Evolutionary conservation across 768 basidiomycete genomes (phyloP).

Genomic region (Coprinopsis cinerea): DNA sequence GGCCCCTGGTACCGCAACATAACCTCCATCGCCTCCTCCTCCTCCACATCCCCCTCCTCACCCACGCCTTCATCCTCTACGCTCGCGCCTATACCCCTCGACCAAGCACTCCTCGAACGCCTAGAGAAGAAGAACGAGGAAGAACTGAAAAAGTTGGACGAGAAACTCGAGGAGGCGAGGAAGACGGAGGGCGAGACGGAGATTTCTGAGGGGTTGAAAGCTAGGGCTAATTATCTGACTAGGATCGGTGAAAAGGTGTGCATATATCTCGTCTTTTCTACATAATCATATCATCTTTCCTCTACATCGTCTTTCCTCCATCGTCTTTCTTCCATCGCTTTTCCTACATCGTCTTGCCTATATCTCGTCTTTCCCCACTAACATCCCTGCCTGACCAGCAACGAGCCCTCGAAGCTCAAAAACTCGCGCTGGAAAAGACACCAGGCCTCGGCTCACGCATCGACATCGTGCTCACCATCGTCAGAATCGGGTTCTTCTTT

Average conservation of each 20-base stretch:
- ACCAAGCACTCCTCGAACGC: constrained; percentile 44
- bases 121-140: constrained; percentile 69
- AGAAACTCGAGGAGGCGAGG: constrained; percentile 76
- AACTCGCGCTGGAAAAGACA: constrained; percentile 83
- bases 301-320: too few relatives aligned
- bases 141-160: constrained; percentile 70
- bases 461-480: constrained; percentile 84
- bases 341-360: too few relatives aligned
- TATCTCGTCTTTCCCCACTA: too few relatives aligned
- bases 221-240: constrained; percentile 79
- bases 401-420: constrained; percentile 72
- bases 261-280: not conserved
- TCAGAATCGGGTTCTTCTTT: constrained; percentile 89
- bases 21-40: constrained; percentile 43
- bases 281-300: too few relatives aligned
- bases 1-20: constrained; percentile 71
- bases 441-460: constrained; percentile 91
- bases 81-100: constrained; percentile 31
- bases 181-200: constrained; percentile 92
- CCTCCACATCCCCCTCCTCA: constrained; percentile 27
- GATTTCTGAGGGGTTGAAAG: constrained; percentile 81
- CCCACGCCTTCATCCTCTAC: constrained; percentile 14
- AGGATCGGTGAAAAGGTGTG: constrained; percentile 79
- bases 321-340: too few relatives aligned
- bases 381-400: too few relatives aligned